Percentiles rank a stretch among this genome's conserved stretches.
Conservation (phyloP, 331 rosid species). For the Quercus phellos region DNA sequence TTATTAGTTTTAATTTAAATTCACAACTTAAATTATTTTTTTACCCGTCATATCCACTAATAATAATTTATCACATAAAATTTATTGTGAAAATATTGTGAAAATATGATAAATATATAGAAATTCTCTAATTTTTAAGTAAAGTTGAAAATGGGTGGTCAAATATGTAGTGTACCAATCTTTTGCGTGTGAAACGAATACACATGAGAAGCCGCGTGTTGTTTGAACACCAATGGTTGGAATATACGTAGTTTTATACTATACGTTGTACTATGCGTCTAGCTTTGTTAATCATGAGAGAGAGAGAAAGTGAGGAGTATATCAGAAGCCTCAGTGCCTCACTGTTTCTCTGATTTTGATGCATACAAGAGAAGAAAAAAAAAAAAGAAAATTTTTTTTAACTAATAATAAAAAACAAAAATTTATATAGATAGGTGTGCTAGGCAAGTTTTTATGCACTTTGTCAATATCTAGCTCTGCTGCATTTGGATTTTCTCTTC, state of each 20-base stretch:
- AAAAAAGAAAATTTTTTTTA: not conserved
- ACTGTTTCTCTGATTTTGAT: constrained; percentile 55
- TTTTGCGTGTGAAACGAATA: constrained; percentile 8
- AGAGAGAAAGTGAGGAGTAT: constrained; percentile 31
- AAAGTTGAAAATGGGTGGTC: not conserved
- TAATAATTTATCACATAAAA: too few species aligned
- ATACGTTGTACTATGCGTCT: constrained; percentile 22
- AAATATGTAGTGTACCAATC: not conserved
- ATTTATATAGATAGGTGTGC: not conserved
- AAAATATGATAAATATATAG: fast-evolving
- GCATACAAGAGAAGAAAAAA: constrained; percentile 25
- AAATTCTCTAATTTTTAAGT: too few species aligned
- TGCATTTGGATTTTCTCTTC: constrained; percentile 35
- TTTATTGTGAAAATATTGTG: fast-evolving
- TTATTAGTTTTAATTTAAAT: too few species aligned
- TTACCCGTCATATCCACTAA: fast-evolving
- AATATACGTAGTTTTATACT: constrained; percentile 32
- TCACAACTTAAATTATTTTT: too few species aligned
- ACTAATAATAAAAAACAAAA: not conserved
- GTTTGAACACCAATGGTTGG: not conserved
- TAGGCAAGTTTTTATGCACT: constrained; percentile 20
- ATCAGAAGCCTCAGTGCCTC: constrained; percentile 38
- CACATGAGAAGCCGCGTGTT: constrained; percentile 4
- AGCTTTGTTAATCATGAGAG: constrained; percentile 32
- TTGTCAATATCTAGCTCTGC: constrained; percentile 22